Percentiles rank a stretch among this genome's conserved stretches.
phyloP scores from a whole-genome alignment of 805 yeast species.

The Nakazawaea holstii region DNA sequence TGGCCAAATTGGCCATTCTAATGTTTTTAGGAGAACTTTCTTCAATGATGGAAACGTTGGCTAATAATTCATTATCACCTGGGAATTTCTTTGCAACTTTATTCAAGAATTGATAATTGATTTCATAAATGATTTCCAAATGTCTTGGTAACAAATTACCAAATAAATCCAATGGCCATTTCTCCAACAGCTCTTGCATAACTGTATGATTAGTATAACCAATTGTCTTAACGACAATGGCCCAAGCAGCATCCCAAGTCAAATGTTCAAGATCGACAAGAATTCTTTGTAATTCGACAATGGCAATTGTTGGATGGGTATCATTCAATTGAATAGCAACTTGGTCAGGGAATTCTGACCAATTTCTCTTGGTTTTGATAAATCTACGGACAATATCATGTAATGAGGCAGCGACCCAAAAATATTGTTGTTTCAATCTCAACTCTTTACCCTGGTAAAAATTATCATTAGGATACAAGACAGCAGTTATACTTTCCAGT shows the following conservation, averaged over 20 bases:
- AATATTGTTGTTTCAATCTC: conserved; percentile 91
- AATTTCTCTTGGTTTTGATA: conserved; percentile 69
- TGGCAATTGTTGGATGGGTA: conserved; percentile 90
- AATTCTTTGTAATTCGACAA: conserved; percentile 84
- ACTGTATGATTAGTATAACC: conserved; percentile 96
- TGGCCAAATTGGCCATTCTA: conserved; percentile 89
- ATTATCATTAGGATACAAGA: conserved; percentile 90
- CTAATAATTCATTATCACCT: conserved; percentile 55
- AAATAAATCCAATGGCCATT: conserved; percentile 86
- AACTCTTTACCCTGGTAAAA: conserved; percentile 87
- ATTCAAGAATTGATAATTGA: conserved; percentile 75
- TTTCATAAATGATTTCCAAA: conserved; percentile 82
- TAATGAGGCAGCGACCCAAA: conserved; percentile 94
- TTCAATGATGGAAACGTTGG: conserved; percentile 78
- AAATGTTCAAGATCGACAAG: conserved; percentile 79
- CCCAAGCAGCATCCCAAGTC: conserved; percentile 84
- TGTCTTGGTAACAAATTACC: conserved; percentile 85
- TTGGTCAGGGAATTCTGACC: conserved; percentile 80
- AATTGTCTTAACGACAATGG: conserved; percentile 70
- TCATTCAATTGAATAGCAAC: conserved; percentile 92
- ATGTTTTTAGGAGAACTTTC: conserved; percentile 78
- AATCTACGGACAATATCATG: conserved; percentile 88
- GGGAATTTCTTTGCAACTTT: conserved; percentile 75
- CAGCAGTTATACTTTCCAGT: conserved; percentile 91
- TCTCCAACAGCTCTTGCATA: conserved; percentile 90